phyloP scores from a whole-genome alignment of 2,329 filamentous ascomycete species.

The Dactylellina parvicollis region DNA sequence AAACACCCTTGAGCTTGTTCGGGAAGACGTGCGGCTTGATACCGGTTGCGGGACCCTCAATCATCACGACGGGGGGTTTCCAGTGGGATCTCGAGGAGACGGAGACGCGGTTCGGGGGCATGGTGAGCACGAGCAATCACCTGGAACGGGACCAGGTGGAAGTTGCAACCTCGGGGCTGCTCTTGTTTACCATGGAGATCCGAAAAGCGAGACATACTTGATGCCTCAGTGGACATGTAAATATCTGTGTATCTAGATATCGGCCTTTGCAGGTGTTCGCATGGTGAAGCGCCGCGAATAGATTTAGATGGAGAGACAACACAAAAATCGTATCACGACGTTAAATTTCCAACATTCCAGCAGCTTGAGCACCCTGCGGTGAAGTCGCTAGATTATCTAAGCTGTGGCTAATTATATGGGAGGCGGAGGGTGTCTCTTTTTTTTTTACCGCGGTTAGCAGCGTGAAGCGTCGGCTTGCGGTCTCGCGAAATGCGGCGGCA shows the following conservation, averaged over 20 bases:
- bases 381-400: constrained; percentile 47
- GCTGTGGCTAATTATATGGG: constrained; percentile 31
- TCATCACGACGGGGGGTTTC: constrained; percentile 81
- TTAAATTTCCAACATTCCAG: constrained; percentile 37
- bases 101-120: constrained; percentile 78
- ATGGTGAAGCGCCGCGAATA: not conserved
- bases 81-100: constrained; percentile 91
- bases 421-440: not conserved
- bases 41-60: constrained; percentile 79
- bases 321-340: not conserved
- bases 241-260: not conserved
- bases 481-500: constrained; percentile 33
- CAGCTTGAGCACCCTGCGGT: not conserved
- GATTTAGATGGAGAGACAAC: constrained; percentile 12
- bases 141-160: constrained; percentile 71
- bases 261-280: not conserved
- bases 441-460: constrained; percentile 47
- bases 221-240: not conserved
- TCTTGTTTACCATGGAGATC: constrained; percentile 80
- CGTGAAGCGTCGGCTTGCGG: constrained; percentile 31
- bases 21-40: constrained; percentile 84
- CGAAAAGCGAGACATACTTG: constrained; percentile 44
- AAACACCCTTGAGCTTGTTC: constrained; percentile 71
- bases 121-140: constrained; percentile 83
- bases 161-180: constrained; percentile 71